Base-by-base conservation (phyloP, 306 rosid species). In the Malus sylvestris region DNA sequence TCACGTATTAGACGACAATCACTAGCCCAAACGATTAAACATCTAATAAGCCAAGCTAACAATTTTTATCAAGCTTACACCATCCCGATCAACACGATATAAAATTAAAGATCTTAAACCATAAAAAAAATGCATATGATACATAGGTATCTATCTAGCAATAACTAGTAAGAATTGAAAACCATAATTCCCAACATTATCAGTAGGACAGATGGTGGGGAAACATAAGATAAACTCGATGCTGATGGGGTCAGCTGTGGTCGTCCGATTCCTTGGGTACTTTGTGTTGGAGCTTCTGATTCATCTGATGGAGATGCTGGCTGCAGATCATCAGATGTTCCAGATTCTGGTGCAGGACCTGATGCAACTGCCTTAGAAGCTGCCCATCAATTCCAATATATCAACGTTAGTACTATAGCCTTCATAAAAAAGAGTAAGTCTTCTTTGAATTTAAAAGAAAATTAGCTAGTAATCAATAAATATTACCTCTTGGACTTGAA, bases 401-500 rank as follows among this genome's bases (percentile, higher is more conserved):
- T 12, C 11, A 38, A 58, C 23, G 22, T 15, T 15, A 49, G 8
- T 49, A 15, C 18, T 49, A 16, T 5, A 49, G 55, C 42, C 75
- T 71, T 52, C 11, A 18, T 4, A 22, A 57, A 38, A 14, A 8
- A 6, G 16, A 29, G 15, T 2, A 32, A 10, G 30, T 53, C 35
- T 69, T 69, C 20, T 7, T 9, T 55, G 13, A 35, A 8, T 52
- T 33, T 32, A 19, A 58, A 4, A 58, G 2, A 53, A 20, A 23
- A 25, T 10, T 22, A 40, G 49, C 10, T 67, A 40, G 67, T 35
- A n/a, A 7, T 14, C 35, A 32, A 16, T 67, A 33, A 11, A 7
- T n/a, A 52, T 78, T 85, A 90, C 94, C 94, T 80, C 23, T 63
- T 38, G 91, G 87, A 74, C 87, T 86, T 6, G 96, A 82, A 52